Base-by-base conservation (phyloP, 108 stramenopile genomes). In the Aurantiochytrium sp. region DNA sequence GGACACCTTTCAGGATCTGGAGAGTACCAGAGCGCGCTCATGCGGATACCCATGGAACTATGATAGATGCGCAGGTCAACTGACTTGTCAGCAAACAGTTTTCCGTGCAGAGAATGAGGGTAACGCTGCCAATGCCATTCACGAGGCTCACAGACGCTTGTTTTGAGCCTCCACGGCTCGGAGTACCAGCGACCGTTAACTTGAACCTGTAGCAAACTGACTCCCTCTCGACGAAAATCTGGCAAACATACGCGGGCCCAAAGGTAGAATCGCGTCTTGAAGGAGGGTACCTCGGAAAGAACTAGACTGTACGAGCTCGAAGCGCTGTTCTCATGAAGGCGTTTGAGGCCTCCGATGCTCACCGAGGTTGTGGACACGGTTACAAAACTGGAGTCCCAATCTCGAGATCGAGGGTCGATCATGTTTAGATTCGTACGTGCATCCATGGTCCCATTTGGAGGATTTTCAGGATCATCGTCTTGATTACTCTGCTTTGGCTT, bases 1-100 rank as follows among this genome's bases (percentile, higher is more conserved):
- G 76, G 76, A 6, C 25, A 35, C 10, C 51, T 12, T 16, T 53
- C 6, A 8, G 6, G 19, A 28, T 83, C 76, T 6, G 51, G 23
- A 35, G 76, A 53, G 51, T 45, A 53, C 76, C 76, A 83, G 51
- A 83, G 76, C n/a, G 76, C 76, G 51, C 76, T 83, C n/a, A 83
- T 28, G n/a, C 51, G 19, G 49, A 83, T 23, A 12, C 51, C 76
- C 76, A 83, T 83, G 10, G 76, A 53, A 83, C 23, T 83, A 28
- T 53, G 51, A 10, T 45, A 83, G 51, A 83, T 47, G 49, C 76
- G 45, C n/a, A 83, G 45, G 51, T 83, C 49, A 12, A 45, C 76
- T 23, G 10, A 21, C 6, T 6, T 12, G 49, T 47, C 76, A 35
- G 28, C 51, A 53, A 83, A 83, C 1, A 53, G n/a, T 35, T 53